Conservation (phyloP, 176 grass and related monocot species). For the Rhynchospora pubera region DNA sequence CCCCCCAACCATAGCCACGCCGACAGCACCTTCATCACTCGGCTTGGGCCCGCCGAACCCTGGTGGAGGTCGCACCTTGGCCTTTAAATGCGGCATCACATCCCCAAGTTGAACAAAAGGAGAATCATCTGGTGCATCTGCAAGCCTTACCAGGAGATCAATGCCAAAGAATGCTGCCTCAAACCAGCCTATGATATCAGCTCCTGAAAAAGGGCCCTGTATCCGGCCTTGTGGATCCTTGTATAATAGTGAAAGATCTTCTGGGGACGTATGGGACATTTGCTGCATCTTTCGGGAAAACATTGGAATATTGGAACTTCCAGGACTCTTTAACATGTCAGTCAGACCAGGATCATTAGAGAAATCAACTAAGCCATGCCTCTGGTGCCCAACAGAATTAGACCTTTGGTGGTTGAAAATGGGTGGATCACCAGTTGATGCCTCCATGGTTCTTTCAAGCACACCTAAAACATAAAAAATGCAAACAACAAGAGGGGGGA, state of each 20-base stretch:
- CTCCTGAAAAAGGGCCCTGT: constrained; percentile 96
- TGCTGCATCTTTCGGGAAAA: constrained; percentile 22
- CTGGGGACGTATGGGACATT: constrained; percentile 55
- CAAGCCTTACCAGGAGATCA: constrained; percentile 71
- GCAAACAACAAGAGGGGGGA: not conserved
- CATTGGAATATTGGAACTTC: not conserved
- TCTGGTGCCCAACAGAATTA: constrained; percentile 43
- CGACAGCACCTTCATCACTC: constrained; percentile 36
- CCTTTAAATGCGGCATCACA: constrained; percentile 90
- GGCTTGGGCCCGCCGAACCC: constrained; percentile 63
- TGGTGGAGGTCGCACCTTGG: constrained; percentile 86
- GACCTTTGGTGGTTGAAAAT: constrained; percentile 35
- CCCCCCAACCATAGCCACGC: constrained; percentile 45
- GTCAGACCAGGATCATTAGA: constrained; percentile 5
- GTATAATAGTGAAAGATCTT: constrained; percentile 80
- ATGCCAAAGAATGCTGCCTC: constrained; percentile 96
- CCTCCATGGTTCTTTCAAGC: constrained; percentile 40
- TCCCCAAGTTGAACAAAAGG: constrained; percentile 93
- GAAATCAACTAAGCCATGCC: constrained; percentile 22
- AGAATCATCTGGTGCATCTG: constrained; percentile 47
- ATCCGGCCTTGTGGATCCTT: constrained; percentile 92
- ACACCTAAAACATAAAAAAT: constrained; percentile 24
- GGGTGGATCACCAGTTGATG: constrained; percentile 28
- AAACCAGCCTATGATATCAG: constrained; percentile 89
- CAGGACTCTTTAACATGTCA: constrained; percentile 14